phyloP scores from a whole-genome alignment of 768 basidiomycete species.

The Leccinum variicolor region DNA sequence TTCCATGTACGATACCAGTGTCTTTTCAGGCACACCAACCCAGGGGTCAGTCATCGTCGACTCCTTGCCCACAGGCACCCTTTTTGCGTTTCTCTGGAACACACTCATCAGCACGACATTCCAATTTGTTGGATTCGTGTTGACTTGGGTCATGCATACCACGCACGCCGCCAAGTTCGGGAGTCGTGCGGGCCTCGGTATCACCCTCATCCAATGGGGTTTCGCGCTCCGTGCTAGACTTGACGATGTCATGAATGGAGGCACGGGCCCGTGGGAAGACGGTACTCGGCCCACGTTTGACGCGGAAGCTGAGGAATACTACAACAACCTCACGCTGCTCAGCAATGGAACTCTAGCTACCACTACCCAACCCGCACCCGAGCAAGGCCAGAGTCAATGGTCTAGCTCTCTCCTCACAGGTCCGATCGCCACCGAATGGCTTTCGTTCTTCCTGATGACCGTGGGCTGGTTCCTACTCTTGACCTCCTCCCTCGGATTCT shows the following conservation, averaged over 20 bases:
- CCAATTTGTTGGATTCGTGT: slow-evolving; percentile 91
- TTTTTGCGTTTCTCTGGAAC: slow-evolving; percentile 91
- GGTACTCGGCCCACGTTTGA: slow-evolving; percentile 37
- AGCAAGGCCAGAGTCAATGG: slow-evolving; percentile 21
- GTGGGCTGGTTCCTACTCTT: slow-evolving; percentile 86
- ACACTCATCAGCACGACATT: slow-evolving; percentile 92
- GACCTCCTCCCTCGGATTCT: slow-evolving; percentile 86
- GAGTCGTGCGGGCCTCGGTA: slow-evolving; percentile 90
- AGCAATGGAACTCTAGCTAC: slow-evolving; percentile 26
- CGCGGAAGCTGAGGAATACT: slow-evolving; percentile 44
- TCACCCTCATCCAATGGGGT: slow-evolving; percentile 95
- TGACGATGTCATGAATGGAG: slow-evolving; percentile 38
- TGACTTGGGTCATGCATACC: slow-evolving; percentile 92
- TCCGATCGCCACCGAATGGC: slow-evolving; percentile 87
- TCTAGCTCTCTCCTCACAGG: slow-evolving; percentile 43
- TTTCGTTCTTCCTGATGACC: slow-evolving; percentile 94
- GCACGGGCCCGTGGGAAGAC: slow-evolving; percentile 29
- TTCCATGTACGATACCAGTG: slow-evolving; percentile 32
- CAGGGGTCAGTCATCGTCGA: slow-evolving; percentile 86
- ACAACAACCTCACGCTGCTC: slow-evolving; percentile 25
- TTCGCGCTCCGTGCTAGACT: slow-evolving; percentile 65
- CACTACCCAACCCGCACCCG: slow-evolving; percentile 5
- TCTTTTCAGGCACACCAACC: slow-evolving; percentile 37
- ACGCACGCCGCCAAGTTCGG: slow-evolving; percentile 93
- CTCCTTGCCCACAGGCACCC: slow-evolving; percentile 73